A percentile compares a stretch with the other conserved stretches of the same genome.
These are phyloP conservation scores for Vitis labrusca DNA, from an alignment of 164 flowering plant genomes.

Conservation along the genomic window DNA sequence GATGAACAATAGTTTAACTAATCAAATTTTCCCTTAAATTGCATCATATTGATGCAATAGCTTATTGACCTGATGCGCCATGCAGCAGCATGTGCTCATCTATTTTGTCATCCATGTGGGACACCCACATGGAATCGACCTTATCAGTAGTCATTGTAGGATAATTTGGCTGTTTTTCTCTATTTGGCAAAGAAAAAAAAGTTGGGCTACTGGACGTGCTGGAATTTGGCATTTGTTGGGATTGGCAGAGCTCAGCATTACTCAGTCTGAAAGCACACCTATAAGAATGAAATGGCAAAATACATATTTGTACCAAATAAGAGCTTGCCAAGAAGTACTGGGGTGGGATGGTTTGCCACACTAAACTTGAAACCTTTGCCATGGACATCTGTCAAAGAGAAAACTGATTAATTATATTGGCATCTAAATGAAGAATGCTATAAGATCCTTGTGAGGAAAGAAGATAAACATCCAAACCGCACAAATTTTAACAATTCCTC, in stretches of 20 bases:
- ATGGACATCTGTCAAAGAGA: neutral
- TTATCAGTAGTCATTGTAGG: neutral
- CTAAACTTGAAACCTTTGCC: no score
- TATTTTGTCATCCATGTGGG: neutral
- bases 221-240: neutral
- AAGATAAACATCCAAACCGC: neutral
- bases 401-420: neutral
- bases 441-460: neutral
- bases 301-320: no score
- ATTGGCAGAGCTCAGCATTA: no score
- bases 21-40: neutral
- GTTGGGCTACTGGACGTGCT: no score
- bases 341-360: no score
- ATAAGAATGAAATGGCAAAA: no score
- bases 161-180: no score
- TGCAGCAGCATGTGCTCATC: neutral
- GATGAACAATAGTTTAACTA: neutral
- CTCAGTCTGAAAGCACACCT: no score
- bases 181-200: no score
- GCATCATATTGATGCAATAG: neutral
- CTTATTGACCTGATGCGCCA: neutral
- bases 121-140: neutral
- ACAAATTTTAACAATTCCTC: no score
- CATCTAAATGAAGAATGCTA: neutral
- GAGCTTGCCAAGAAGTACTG: no score